These are phyloP conservation scores for Staphylotrichum longicolle DNA, from an alignment of 495 filamentous ascomycete genomes.

Conservation along the genomic window DNA sequence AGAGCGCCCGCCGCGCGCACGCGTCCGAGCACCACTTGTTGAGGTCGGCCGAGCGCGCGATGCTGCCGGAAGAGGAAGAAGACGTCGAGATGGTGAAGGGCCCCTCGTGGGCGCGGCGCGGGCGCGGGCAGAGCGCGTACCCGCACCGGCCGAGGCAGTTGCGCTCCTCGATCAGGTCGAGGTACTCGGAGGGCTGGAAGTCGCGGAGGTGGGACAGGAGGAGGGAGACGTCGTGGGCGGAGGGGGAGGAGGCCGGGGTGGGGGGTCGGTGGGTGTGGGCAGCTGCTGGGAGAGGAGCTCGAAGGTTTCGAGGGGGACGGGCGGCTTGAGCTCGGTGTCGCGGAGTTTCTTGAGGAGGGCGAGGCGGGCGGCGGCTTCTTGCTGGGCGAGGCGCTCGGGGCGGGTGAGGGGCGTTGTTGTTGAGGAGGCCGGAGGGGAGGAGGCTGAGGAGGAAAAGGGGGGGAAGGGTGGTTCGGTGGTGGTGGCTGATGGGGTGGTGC, in stretches of 20 bases:
- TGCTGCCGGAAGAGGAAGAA: slow-evolving; percentile 11
- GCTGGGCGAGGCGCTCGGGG: slow-evolving; percentile 24
- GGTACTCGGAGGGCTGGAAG: slow-evolving; percentile 87
- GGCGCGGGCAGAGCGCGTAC: slow-evolving; percentile 66
- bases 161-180: slow-evolving; percentile 80
- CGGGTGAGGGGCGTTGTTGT: slow-evolving; percentile 19
- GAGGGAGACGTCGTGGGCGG: slow-evolving; percentile 50
- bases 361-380: slow-evolving; percentile 40
- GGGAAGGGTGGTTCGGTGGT: neutral
- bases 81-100: slow-evolving; percentile 18
- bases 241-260: slow-evolving; percentile 55
- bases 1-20: slow-evolving; percentile 76
- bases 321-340: slow-evolving; percentile 65
- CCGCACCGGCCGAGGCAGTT: slow-evolving; percentile 77
- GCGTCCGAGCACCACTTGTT: slow-evolving; percentile 85
- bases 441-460: neutral
- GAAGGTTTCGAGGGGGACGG: slow-evolving; percentile 52
- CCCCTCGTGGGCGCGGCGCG: slow-evolving; percentile 20
- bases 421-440: slow-evolving; percentile 7
- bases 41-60: slow-evolving; percentile 59
- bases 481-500: neutral
- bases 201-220: slow-evolving; percentile 59
- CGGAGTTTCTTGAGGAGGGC: slow-evolving; percentile 66
- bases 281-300: slow-evolving; percentile 68
- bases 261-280: slow-evolving; percentile 59